Base-by-base conservation (phyloP, 768 basidiomycete genomes). In the Hygrophorus pudorinus region DNA sequence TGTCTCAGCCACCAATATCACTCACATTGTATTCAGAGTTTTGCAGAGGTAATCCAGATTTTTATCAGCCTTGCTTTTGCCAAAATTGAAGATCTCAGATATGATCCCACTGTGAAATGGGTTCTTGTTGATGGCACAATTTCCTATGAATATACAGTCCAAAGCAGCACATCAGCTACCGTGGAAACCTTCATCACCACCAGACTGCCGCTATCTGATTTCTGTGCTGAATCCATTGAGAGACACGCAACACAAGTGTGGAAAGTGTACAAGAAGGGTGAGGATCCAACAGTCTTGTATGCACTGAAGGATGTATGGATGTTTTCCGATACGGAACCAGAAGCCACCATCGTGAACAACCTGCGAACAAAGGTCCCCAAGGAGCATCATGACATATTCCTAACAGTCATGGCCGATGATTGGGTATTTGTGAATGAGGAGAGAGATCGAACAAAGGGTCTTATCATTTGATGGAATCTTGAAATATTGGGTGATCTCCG, bases 211-310 rank as follows among this genome's bases (percentile, higher is more conserved):
- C 36, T 49, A 12, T 21, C 29, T 18, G 44, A 49, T 12, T 35
- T 18, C n/a, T 12, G 35, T n/a, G 39, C 44, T 3, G 39, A 42
- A n/a, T 6, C 13, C n/a, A 42, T 49, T n/a, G 21, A 17, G 3
- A 27, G 38, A 11, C 48, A 43, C 4, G 44, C 39, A 18, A 49
- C 51, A 4, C 43, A 48, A 4, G 48, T 49, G 14, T 51, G 48
- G 47, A 32, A 41, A 24, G 50, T 41, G 31, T 17, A 45, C 3
- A 8, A 13, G 5, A 37, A 30, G 9, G 30, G 14, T 3, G 38
- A 41, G 6, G 24, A 46, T 36, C 38, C 20, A 14, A 36, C 24
- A 44, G 29, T 17, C 16, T 30, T 16, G 37, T 18, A 3, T 24
- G 24, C 24, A 3, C 24, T 24, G 24, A 24, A 24, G 24, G 24